These are phyloP conservation scores for Epichloe glyceriae DNA, from an alignment of 2,329 filamentous ascomycete species.

Conservation along the genomic window DNA sequence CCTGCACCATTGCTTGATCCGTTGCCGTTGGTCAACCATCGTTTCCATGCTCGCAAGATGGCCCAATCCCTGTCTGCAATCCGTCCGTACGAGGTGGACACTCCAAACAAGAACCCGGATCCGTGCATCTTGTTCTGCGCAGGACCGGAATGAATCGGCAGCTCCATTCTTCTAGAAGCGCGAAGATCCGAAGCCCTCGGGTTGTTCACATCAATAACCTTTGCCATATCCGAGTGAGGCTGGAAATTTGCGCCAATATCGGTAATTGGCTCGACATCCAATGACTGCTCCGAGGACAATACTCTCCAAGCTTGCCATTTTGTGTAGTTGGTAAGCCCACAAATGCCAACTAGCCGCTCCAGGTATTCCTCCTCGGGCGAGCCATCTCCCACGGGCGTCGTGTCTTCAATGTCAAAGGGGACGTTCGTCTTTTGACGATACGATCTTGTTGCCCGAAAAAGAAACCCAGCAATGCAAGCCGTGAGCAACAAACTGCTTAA, in stretches of 20 bases:
- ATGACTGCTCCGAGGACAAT: constrained; percentile 15
- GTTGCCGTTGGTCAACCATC: constrained; percentile 31
- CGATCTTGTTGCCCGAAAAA: constrained; percentile 12
- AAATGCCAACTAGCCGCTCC: constrained; percentile 14
- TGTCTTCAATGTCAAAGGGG: constrained; percentile 7
- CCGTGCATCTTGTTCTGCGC: constrained; percentile 23
- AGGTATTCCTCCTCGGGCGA: constrained; percentile 22
- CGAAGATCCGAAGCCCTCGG: constrained; percentile 15
- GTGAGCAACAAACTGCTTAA: constrained; percentile 12
- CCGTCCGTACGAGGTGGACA: constrained; percentile 30
- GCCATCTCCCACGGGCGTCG: constrained; percentile 7
- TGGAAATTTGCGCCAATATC: constrained; percentile 19
- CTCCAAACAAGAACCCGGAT: constrained; percentile 28
- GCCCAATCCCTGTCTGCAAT: constrained; percentile 25
- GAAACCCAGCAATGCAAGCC: constrained; percentile 14
- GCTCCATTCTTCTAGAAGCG: constrained; percentile 17
- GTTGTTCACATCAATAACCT: constrained; percentile 14
- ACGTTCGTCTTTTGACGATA: constrained; percentile 5
- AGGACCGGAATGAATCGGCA: constrained; percentile 20
- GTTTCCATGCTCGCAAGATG: constrained; percentile 28
- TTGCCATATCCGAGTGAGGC: constrained; percentile 12
- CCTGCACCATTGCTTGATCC: constrained; percentile 29
- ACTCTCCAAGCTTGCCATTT: constrained; percentile 23
- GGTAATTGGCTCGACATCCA: constrained; percentile 16
- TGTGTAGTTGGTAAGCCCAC: constrained; percentile 18